A percentile compares a stretch with the other conserved stretches of the same genome.
These are phyloP conservation scores for Peronosclerospora sorghi DNA, from an alignment of 352 stramenopile species.

Conservation along the genomic window DNA sequence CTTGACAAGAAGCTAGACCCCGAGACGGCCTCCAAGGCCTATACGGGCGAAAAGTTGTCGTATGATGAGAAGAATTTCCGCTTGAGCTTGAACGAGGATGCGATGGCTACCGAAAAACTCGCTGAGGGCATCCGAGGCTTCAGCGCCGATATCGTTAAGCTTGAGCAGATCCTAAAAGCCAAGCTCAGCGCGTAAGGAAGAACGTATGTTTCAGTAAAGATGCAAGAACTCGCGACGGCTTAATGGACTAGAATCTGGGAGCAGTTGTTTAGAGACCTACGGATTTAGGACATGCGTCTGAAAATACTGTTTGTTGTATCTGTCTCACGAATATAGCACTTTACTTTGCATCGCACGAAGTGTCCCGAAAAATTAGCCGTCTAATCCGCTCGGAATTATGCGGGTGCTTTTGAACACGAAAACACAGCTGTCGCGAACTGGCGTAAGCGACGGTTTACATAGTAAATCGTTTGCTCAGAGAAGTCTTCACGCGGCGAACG, in stretches of 20 bases:
- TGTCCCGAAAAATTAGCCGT: no score
- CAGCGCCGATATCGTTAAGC: conserved; percentile 94
- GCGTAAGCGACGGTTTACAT: no score
- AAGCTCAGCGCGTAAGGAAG: conserved; percentile 83
- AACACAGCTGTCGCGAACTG: no score
- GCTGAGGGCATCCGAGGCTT: conserved; percentile 96
- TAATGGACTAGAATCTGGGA: not conserved
- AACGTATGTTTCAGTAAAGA: not conserved
- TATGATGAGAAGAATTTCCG: conserved; percentile 94
- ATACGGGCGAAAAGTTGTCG: conserved; percentile 67
- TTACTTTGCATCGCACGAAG: no score
- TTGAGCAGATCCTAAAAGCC: conserved; percentile 94
- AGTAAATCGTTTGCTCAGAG: no score
- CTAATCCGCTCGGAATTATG: no score
- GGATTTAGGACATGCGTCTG: no score
- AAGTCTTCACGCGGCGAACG: no score
- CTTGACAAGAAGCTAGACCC: conserved; percentile 80
- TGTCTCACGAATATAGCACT: conserved; percentile 12
- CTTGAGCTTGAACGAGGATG: conserved; percentile 96
- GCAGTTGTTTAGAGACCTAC: no score
- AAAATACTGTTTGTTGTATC: conserved; percentile 2
- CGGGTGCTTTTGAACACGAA: no score
- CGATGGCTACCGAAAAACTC: conserved; percentile 96
- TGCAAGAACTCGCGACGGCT: not conserved
- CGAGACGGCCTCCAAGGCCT: conserved; percentile 57